Evolutionary conservation across 805 yeast genomes (phyloP), one percentile per base, ranked within the genome.

Genomic region (Kodamaea sagamina): DNA sequence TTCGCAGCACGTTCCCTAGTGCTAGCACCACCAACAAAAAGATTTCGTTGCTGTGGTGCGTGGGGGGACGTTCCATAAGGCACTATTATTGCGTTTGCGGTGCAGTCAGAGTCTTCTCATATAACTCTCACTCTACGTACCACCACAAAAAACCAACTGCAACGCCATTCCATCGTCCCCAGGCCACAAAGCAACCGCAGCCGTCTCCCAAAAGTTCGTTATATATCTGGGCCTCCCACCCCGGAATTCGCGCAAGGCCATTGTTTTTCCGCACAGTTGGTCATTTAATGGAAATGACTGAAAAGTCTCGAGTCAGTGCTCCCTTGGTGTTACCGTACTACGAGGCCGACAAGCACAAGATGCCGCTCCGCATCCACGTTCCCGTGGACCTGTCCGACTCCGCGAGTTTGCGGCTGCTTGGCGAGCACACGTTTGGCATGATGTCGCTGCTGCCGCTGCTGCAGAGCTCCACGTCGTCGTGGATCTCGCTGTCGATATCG

Each of bases 331-430:
- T 29, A 10, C n/a, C 38, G 18, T 35, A 35, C 38, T 35, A 21
- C 28, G 38, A 35, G 27, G 38, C 38, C 38, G 11, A 11, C 28
- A 35, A 22, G 24, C 16, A 16, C 28, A 35, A 35, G 38, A 35
- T 35, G 38, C 38, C 38, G 27, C 26, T 35, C 16, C 38, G 38
- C 16, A 35, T 35, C 18, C 38, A 35, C n/a, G 38, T 35, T 6
- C 38, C 38, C 10, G 13, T 29, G 15, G 34, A 29, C 34, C 34
- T 13, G 17, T 21, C 38, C 7, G 38, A 35, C 16, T 21, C 28
- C 9, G 25, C 16, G 18, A 21, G 28, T 4, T 24, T 21, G 18
- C 15, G 28, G 16, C 27, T 35, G 25, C 16, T 35, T 11, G 25
- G 25, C 6, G 38, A 22, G 19, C 25, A 21, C 19, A 35, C 27